Evolutionary conservation across 371 early-diverging fungal species (phyloP).

Genomic region (Mortierella sp.): DNA sequence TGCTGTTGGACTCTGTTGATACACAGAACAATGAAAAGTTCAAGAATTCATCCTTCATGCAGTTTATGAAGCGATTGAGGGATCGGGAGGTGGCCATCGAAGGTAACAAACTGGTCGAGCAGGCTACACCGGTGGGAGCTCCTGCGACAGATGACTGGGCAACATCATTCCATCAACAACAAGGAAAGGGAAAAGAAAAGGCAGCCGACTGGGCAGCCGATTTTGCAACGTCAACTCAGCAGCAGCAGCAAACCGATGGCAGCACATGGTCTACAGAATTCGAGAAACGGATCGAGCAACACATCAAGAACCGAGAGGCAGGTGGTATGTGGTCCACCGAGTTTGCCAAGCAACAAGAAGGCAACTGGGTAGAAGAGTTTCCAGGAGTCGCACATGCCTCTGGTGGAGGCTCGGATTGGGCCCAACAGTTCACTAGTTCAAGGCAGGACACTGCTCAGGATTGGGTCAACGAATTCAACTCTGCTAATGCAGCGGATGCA

Average conservation of each 20-base stretch:
- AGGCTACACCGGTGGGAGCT: slow-evolving; percentile 46
- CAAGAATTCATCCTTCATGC: slow-evolving; percentile 89
- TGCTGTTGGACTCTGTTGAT: slow-evolving; percentile 82
- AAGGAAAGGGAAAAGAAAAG: slow-evolving; percentile 34
- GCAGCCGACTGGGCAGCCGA: slow-evolving; percentile 59
- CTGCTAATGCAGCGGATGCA: slow-evolving; percentile 53
- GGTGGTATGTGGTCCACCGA: slow-evolving; percentile 66
- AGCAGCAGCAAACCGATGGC: slow-evolving; percentile 40
- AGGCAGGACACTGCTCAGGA: slow-evolving; percentile 60
- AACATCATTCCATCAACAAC: slow-evolving; percentile 58
- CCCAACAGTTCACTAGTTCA: slow-evolving; percentile 60
- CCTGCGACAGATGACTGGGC: slow-evolving; percentile 50
- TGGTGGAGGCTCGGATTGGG: slow-evolving; percentile 37
- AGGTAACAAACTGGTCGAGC: slow-evolving; percentile 84
- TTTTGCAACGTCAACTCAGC: slow-evolving; percentile 54
- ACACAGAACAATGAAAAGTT: slow-evolving; percentile 88
- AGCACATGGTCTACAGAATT: slow-evolving; percentile 68
- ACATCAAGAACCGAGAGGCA: slow-evolving; percentile 53
- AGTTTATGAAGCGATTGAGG: slow-evolving; percentile 90
- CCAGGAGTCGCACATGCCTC: slow-evolving; percentile 25
- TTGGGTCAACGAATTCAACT: slow-evolving; percentile 69
- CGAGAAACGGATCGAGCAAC: slow-evolving; percentile 59
- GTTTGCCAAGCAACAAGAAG: slow-evolving; percentile 66
- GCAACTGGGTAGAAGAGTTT: slow-evolving; percentile 74
- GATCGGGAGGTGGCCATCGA: slow-evolving; percentile 88